Percentiles rank a stretch among this genome's conserved stretches.
Evolutionary conservation across 441 rosid genomes (phyloP).

Genomic region (Corymbia citriodora): DNA sequence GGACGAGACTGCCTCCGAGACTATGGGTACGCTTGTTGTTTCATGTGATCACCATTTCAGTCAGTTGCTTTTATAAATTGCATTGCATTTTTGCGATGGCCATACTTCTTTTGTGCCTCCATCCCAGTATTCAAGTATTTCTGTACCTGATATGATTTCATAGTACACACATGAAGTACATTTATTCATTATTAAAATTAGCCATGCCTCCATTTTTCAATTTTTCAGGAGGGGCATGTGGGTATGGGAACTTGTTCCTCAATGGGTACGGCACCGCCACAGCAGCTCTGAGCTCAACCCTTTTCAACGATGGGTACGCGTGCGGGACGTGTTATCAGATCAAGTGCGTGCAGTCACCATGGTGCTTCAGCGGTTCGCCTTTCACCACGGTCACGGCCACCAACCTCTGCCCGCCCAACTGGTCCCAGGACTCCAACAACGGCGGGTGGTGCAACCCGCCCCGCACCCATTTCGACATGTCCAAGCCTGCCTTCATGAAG

Average conservation of each 20-base stretch:
- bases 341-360: slow-evolving; percentile 36
- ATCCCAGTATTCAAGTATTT: background rate
- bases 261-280: slow-evolving; percentile 66
- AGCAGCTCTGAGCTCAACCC: slow-evolving; percentile 62
- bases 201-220: background rate
- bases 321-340: slow-evolving; percentile 79
- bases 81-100: background rate
- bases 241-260: slow-evolving; percentile 59
- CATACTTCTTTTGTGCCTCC: background rate
- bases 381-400: slow-evolving; percentile 63
- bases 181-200: background rate
- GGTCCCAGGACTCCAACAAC: slow-evolving; percentile 56
- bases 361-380: slow-evolving; percentile 33
- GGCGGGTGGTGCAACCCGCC: slow-evolving; percentile 98
- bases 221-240: slow-evolving; percentile 79
- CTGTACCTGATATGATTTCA: background rate
- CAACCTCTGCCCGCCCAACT: slow-evolving; percentile 83
- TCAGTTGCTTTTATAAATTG: background rate
- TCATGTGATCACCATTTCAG: background rate
- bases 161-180: background rate
- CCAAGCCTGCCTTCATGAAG: slow-evolving; percentile 88
- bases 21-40: slow-evolving; percentile 44
- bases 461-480: slow-evolving; percentile 68
- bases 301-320: slow-evolving; percentile 63
- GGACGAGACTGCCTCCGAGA: slow-evolving; percentile 64